Conservation (phyloP, 352 stramenopile species). For the Pelagophyceae sp. region DNA sequence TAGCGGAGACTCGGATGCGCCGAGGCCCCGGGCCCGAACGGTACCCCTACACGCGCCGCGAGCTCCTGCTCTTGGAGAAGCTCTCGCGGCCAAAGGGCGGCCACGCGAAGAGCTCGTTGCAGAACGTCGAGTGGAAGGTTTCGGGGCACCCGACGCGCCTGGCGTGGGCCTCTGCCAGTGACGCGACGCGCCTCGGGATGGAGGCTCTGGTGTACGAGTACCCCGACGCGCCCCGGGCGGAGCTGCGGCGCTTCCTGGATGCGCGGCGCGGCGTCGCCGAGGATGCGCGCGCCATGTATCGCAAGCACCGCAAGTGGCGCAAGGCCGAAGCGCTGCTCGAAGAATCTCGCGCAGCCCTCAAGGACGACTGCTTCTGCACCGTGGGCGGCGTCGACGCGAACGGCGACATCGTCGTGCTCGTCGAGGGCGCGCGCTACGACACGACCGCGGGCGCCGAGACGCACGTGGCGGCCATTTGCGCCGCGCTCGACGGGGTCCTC, state of each 20-base stretch:
- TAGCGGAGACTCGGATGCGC: no score
- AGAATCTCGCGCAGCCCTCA: no score
- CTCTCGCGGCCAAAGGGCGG: no score
- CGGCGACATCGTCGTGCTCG: neutral
- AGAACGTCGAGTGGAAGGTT: no score
- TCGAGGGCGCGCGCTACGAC: conserved; percentile 12
- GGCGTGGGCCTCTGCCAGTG: no score
- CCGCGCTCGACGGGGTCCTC: neutral
- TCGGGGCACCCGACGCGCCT: no score
- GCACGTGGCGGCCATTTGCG: neutral
- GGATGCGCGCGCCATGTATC: neutral
- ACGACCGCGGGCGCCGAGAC: neutral
- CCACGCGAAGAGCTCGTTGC: no score
- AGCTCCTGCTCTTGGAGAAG: no score
- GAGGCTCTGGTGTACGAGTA: neutral
- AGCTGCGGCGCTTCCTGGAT: neutral
- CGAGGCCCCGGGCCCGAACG: no score
- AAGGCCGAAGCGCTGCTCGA: neutral
- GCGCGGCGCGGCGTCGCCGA: neutral
- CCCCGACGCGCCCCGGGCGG: neutral
- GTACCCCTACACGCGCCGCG: no score
- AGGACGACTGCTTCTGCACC: no score
- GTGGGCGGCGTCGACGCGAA: neutral
- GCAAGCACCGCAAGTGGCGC: neutral
- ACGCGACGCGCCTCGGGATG: no score